Evolutionary conservation across 208 protist species (phyloP).

Genomic region (Leishmania aethiopica): DNA sequence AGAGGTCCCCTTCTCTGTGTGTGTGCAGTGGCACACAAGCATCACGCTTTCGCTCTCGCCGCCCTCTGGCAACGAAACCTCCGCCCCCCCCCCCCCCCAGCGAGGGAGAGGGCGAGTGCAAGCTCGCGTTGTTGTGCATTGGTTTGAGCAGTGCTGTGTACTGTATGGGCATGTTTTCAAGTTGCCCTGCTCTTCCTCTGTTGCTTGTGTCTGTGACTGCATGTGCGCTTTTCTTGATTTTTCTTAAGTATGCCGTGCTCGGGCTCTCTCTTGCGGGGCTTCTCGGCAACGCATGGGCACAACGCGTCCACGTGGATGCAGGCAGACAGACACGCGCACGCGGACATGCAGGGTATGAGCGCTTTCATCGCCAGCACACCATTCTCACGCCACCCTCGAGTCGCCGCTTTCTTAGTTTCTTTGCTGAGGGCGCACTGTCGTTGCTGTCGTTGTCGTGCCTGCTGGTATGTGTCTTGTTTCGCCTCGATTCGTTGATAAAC

Average conservation of each 20-base stretch:
- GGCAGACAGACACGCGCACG: no score
- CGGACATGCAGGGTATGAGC: no score
- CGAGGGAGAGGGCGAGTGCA: background rate
- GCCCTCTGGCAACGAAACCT: background rate
- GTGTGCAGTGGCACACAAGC: background rate
- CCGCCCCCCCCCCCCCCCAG: no score
- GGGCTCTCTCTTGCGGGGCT: no score
- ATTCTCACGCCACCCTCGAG: background rate
- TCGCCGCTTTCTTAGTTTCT: background rate
- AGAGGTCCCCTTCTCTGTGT: background rate
- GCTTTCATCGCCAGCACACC: background rate
- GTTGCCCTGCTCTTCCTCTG: no score
- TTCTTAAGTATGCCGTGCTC: no score
- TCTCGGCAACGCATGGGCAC: no score
- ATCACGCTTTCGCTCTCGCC: background rate
- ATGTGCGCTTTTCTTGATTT: no score
- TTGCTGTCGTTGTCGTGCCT: background rate
- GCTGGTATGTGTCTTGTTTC: no score
- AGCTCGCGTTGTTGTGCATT: background rate
- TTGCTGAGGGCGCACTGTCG: background rate
- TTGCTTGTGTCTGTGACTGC: no score
- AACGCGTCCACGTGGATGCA: no score
- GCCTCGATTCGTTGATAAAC: no score
- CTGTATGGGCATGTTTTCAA: background rate
- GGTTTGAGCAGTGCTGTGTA: background rate